Evolutionary conservation across 2,329 filamentous ascomycete species (phyloP).

Genomic region (Capronia coronata): DNA sequence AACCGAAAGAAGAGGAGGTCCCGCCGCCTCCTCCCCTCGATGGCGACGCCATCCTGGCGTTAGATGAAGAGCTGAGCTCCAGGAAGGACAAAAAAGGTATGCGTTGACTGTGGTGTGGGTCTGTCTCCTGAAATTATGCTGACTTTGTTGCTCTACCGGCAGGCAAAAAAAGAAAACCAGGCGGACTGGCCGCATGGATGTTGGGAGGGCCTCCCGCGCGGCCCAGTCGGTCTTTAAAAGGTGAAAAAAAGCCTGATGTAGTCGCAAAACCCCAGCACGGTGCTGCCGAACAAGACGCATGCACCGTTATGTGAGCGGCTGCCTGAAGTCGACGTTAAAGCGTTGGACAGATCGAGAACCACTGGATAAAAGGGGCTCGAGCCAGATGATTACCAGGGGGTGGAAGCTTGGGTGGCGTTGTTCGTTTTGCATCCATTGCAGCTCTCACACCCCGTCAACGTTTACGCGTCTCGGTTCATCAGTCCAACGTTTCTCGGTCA

Average conservation of each 20-base stretch:
- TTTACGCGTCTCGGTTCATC: constrained; percentile 13
- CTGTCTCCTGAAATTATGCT: neutral
- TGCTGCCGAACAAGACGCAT: constrained; percentile 27
- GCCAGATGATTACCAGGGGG: constrained; percentile 12
- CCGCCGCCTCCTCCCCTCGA: constrained; percentile 17
- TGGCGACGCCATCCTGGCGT: constrained; percentile 23
- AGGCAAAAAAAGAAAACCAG: constrained; percentile 25
- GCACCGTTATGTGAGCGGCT: constrained; percentile 32
- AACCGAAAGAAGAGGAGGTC: constrained; percentile 33
- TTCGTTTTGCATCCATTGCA: constrained; percentile 18
- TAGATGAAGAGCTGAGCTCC: constrained; percentile 16
- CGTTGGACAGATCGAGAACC: constrained; percentile 11
- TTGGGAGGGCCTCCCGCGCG: constrained; percentile 31
- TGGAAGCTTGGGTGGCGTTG: constrained; percentile 16
- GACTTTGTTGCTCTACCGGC: neutral
- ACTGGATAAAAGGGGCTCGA: constrained; percentile 10
- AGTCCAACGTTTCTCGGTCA: constrained; percentile 7
- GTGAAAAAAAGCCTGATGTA: constrained; percentile 42
- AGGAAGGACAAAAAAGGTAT: constrained; percentile 25
- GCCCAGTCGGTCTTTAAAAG: constrained; percentile 38
- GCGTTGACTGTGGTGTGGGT: neutral
- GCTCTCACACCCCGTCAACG: constrained; percentile 12
- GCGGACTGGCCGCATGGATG: constrained; percentile 42
- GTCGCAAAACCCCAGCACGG: constrained; percentile 31
- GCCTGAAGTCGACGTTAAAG: constrained; percentile 6